These are phyloP conservation scores for Penicillium parvum DNA, from an alignment of 495 filamentous ascomycete genomes.

Conservation along the genomic window DNA sequence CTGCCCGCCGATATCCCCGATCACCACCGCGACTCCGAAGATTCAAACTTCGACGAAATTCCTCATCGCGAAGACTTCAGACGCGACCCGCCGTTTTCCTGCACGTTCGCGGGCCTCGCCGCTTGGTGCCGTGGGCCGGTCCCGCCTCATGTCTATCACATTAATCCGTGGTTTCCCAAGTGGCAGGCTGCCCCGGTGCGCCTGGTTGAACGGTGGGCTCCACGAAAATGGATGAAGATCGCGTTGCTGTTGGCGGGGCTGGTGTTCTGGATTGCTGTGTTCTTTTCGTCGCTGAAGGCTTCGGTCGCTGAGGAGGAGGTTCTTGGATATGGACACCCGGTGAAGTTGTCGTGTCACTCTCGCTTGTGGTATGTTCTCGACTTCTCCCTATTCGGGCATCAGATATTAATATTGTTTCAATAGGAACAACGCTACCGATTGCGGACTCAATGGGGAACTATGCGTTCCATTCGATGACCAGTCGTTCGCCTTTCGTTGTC, in stretches of 20 bases:
- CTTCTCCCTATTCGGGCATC: not conserved
- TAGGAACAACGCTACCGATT: constrained; percentile 50
- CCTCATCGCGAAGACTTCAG: not conserved
- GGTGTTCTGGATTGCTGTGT: constrained; percentile 61
- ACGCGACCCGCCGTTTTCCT: constrained; percentile 26
- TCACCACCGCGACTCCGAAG: not conserved
- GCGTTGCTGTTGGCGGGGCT: constrained; percentile 50
- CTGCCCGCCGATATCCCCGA: constrained; percentile 7
- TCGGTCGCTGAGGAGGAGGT: constrained; percentile 55
- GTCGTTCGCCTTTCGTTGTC: constrained; percentile 69
- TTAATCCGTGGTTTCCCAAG: constrained; percentile 56
- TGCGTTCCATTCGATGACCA: constrained; percentile 68
- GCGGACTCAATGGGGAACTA: constrained; percentile 65
- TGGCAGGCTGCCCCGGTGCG: constrained; percentile 60
- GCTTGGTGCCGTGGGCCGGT: constrained; percentile 50
- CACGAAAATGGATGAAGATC: constrained; percentile 47
- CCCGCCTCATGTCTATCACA: constrained; percentile 54
- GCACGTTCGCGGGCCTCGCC: constrained; percentile 20
- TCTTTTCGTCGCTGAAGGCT: constrained; percentile 56
- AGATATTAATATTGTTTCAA: not conserved
- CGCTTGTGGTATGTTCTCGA: constrained; percentile 46
- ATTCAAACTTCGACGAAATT: constrained; percentile 10
- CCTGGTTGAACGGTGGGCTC: constrained; percentile 54
- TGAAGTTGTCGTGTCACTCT: constrained; percentile 46
- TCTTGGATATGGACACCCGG: constrained; percentile 56